phyloP scores from a whole-genome alignment of 306 rosid genomes.

The Cicer bijugum region DNA sequence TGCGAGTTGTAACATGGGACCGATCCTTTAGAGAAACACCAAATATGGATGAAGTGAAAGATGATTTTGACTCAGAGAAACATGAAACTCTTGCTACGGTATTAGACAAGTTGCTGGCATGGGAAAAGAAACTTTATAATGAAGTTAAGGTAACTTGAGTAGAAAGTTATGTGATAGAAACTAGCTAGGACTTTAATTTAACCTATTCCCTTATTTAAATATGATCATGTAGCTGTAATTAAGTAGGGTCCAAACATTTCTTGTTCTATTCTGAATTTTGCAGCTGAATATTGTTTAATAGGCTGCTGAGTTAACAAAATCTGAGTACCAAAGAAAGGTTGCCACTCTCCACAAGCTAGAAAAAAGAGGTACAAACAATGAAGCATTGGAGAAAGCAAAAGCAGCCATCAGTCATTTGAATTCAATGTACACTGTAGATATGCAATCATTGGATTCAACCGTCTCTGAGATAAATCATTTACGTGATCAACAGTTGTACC shows the following conservation, averaged over 20 bases:
- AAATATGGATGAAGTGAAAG: slow-evolving; percentile 60
- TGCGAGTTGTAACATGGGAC: slow-evolving; percentile 95
- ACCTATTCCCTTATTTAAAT: neutral
- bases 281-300: slow-evolving; percentile 52
- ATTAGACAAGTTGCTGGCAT: slow-evolving; percentile 88
- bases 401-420: slow-evolving; percentile 85
- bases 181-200: slow-evolving; percentile 40
- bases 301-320: slow-evolving; percentile 95
- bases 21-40: slow-evolving; percentile 71
- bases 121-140: slow-evolving; percentile 92
- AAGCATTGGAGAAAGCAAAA: slow-evolving; percentile 84
- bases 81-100: slow-evolving; percentile 87
- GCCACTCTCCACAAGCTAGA: slow-evolving; percentile 67
- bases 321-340: slow-evolving; percentile 81
- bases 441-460: slow-evolving; percentile 95
- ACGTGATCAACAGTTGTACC: slow-evolving; percentile 80
- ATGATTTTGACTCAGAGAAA: slow-evolving; percentile 74
- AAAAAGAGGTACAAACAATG: slow-evolving; percentile 67
- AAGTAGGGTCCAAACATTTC: slow-evolving; percentile 20
- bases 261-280: slow-evolving; percentile 27
- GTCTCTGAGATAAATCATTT: slow-evolving; percentile 80
- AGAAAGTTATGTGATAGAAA: slow-evolving; percentile 26
- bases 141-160: slow-evolving; percentile 73
- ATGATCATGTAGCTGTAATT: neutral
- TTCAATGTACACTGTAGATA: slow-evolving; percentile 90